These are phyloP conservation scores for Coix lacrymajobi DNA, from an alignment of 176 grass and related monocot species.

Conservation along the genomic window DNA sequence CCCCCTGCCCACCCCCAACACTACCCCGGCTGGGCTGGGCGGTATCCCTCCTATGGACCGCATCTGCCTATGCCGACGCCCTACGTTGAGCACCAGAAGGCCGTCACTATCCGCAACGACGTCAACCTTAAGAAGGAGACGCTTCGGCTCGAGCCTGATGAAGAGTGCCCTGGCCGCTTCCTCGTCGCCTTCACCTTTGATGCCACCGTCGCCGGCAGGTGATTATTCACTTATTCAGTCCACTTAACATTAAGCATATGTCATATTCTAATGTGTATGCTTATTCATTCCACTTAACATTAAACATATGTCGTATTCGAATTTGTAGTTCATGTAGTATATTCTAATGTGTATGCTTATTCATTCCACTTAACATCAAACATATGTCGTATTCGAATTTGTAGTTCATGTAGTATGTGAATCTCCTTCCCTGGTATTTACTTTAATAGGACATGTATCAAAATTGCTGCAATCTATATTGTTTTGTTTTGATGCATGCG, in stretches of 20 bases:
- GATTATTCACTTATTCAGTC: conserved; percentile 4
- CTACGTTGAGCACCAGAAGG: conserved; percentile 95
- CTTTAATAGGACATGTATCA: neutral
- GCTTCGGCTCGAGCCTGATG: conserved; percentile 77
- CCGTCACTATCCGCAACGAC: conserved; percentile 86
- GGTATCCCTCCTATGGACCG: conserved; percentile 47
- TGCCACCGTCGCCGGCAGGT: conserved; percentile 82
- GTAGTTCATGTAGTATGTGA: neutral
- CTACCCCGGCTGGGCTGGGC: conserved; percentile 55
- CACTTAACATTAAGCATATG: neutral
- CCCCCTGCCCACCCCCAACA: conserved; percentile 37
- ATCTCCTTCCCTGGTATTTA: neutral
- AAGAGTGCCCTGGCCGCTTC: conserved; percentile 48
- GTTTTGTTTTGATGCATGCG: neutral
- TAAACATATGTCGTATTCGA: no score
- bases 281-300: no score
- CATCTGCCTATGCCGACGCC: conserved; percentile 51
- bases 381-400: neutral
- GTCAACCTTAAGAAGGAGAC: conserved; percentile 97
- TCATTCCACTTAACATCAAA: neutral
- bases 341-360: no score
- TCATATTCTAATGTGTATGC: neutral
- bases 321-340: no score
- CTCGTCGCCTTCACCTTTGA: conserved; percentile 92
- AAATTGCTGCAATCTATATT: neutral